These are phyloP conservation scores for Cyanodermella asteris DNA, from an alignment of 2,329 filamentous ascomycete genomes.

Conservation along the genomic window DNA sequence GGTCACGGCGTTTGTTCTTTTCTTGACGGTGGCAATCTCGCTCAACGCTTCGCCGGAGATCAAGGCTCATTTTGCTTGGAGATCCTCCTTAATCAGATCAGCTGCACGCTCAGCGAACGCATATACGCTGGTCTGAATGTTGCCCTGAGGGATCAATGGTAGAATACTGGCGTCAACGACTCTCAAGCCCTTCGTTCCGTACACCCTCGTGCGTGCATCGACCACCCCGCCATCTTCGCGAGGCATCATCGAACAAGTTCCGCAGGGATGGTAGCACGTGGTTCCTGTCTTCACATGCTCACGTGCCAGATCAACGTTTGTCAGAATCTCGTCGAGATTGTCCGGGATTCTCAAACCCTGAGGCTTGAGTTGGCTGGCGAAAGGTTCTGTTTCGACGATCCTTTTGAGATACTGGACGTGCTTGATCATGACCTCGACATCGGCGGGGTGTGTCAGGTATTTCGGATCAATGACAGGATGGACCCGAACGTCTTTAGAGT, in stretches of 20 bases:
- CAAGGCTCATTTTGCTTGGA: too few relatives aligned
- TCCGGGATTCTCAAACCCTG: too few relatives aligned
- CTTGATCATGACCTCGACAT: constrained; percentile 11
- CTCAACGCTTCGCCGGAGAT: too few relatives aligned
- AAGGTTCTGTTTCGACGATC: too few relatives aligned
- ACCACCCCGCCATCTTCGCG: constrained; percentile 12
- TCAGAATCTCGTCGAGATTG: too few relatives aligned
- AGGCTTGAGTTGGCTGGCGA: too few relatives aligned
- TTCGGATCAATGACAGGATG: constrained; percentile 11
- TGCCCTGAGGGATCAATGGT: constrained; percentile 2
- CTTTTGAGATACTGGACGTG: too few relatives aligned
- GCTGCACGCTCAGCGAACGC: constrained; percentile 5
- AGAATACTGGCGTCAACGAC: constrained; percentile 1
- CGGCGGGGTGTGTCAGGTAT: constrained; percentile 12
- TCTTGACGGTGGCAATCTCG: too few relatives aligned
- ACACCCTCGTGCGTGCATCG: constrained; percentile 1
- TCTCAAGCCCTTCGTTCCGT: neutral
- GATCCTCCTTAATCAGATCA: constrained; percentile 1
- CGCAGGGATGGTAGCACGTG: constrained; percentile 9
- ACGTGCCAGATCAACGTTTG: too few relatives aligned
- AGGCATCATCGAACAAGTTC: constrained; percentile 12
- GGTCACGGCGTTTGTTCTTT: too few relatives aligned
- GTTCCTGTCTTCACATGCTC: constrained; percentile 13
- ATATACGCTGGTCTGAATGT: constrained; percentile 10
- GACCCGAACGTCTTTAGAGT: constrained; percentile 13